Base-by-base conservation (phyloP, 2,329 filamentous ascomycete species). In the Arthrocladium fulminans region DNA sequence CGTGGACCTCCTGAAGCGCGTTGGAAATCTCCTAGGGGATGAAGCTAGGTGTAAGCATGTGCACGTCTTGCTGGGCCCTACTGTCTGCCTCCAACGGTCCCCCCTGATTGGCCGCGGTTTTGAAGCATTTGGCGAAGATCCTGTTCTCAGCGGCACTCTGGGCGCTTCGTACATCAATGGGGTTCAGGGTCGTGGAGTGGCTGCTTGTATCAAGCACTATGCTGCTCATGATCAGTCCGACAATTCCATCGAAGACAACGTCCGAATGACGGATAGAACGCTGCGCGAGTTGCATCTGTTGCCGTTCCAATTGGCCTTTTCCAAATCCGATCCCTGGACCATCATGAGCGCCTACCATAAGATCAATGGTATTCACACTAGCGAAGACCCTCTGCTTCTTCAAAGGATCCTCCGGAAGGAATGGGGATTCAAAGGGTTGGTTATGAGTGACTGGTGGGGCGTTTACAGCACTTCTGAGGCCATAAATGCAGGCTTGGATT, bases 81-180 rank as follows among this genome's bases (percentile, higher is more conserved):
- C 85, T 0, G 80, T 88, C 29, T 88, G 85, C 67, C 81, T 87
- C 71, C 86, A 90, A 58, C 77, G 86, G 7, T 84, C 84, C 43
- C 86, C 86, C 0, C 73, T 90, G 0, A 86, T 86, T n/a, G 86
- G 87, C 13, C 76, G 87, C 50, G 88, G 88, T 54, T 92, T 90
- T 57, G 86, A 92, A 65, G 88, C 85, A 0, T 90, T 87, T 62
- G 86, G 84, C 0, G 86, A 92, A 63, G 86, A 90, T 55, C 86
- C 86, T 0, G 74, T 83, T 5, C 72, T 92, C 3, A 85, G 84
- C 0, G 85, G 84, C 24, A 83, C 80, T 53, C 67, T 88, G 49
- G 83, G 83, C 6, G n/a, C 77, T 81, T 1, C 83, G 51, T 85
- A 85, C 54, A 81, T 85, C 59, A 79, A 76, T 40, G 83, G 83